phyloP scores from a whole-genome alignment of 2,329 filamentous ascomycete species.

The Penicillium psychrosexuale region DNA sequence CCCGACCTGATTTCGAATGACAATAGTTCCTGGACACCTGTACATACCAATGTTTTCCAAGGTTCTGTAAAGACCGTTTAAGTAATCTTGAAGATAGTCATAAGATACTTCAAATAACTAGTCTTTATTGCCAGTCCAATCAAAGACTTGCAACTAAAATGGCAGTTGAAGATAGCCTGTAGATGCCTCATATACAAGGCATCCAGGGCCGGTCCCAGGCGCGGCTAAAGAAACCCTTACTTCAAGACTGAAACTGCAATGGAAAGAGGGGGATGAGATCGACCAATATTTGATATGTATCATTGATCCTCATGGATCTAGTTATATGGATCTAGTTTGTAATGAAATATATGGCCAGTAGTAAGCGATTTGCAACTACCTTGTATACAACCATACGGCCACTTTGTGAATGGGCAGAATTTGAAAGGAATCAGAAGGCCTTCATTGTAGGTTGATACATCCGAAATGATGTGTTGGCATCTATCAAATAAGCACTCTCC shows the following conservation, averaged over 20 bases:
- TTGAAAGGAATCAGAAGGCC: background rate
- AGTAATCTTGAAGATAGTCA: background rate
- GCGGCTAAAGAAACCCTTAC: background rate
- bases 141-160: background rate
- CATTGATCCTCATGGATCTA: background rate
- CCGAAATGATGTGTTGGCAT: background rate
- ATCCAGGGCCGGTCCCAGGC: background rate
- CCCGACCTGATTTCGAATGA: constrained; percentile 26
- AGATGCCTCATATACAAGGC: background rate
- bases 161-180: background rate
- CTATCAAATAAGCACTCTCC: background rate
- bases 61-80: background rate
- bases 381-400: background rate
- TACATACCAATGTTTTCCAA: no score
- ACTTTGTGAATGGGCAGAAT: background rate
- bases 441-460: background rate
- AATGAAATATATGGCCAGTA: background rate
- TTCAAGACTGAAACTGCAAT: background rate
- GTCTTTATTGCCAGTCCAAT: background rate
- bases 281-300: background rate
- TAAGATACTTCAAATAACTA: background rate
- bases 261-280: background rate
- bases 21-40: constrained; percentile 20
- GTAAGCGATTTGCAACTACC: background rate
- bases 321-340: background rate